These are phyloP conservation scores for Periconia sp. DNA, from an alignment of 2,329 filamentous ascomycete genomes.

Conservation along the genomic window DNA sequence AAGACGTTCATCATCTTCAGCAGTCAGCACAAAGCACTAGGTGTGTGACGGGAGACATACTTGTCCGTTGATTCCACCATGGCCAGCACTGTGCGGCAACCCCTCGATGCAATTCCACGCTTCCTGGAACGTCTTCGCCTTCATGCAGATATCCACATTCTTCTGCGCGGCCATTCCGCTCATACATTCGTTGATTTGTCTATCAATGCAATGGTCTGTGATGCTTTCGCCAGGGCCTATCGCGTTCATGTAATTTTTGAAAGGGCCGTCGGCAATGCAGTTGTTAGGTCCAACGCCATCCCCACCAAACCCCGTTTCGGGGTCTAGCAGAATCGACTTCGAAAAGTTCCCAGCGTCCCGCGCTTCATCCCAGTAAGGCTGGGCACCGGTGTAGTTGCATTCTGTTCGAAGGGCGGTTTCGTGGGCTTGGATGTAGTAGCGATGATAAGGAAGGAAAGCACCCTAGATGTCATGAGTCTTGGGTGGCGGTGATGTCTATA, in stretches of 20 bases:
- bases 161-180: slow-evolving; percentile 1
- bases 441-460: slow-evolving; percentile 43
- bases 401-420: slow-evolving; percentile 31
- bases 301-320: slow-evolving; percentile 19
- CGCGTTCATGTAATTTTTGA: slow-evolving; percentile 16
- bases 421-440: slow-evolving; percentile 34
- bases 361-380: slow-evolving; percentile 30
- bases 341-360: slow-evolving; percentile 20
- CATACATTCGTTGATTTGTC: slow-evolving; percentile 9
- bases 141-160: slow-evolving; percentile 12
- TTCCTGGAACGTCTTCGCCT: slow-evolving; percentile 1
- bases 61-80: slow-evolving; percentile 19
- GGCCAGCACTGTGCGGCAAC: slow-evolving; percentile 14
- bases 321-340: slow-evolving; percentile 12
- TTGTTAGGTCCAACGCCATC: slow-evolving; percentile 10
- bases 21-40: neutral
- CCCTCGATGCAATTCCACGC: slow-evolving; percentile 16
- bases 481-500: neutral
- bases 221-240: slow-evolving; percentile 14
- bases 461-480: neutral
- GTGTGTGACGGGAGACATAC: slow-evolving; percentile 3
- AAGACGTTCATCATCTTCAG: slow-evolving; percentile 19
- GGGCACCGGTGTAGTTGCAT: slow-evolving; percentile 35
- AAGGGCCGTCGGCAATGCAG: slow-evolving; percentile 22
- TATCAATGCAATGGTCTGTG: slow-evolving; percentile 22